A percentile compares a stretch with the other conserved stretches of the same genome.
Conservation (phyloP, 2,329 filamentous ascomycete species). For the Metarhizium rileyi region DNA sequence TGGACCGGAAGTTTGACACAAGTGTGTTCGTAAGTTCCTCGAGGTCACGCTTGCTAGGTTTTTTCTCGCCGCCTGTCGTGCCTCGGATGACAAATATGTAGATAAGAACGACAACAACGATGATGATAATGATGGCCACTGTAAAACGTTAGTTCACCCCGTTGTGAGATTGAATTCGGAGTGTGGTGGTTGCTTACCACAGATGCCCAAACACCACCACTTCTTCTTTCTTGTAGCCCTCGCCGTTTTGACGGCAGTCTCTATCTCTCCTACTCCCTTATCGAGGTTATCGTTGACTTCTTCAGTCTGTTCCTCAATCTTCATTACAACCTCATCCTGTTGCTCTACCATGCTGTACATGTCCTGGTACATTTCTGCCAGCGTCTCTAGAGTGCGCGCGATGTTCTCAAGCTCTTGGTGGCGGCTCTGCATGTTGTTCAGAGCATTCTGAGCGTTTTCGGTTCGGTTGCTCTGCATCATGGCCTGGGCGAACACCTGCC, state of each 20-base stretch:
- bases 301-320: constrained; percentile 81
- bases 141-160: neutral
- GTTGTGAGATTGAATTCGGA: neutral
- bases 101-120: constrained; percentile 41
- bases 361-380: constrained; percentile 86
- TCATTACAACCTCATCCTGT: constrained; percentile 69
- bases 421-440: constrained; percentile 56
- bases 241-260: constrained; percentile 72
- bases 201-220: constrained; percentile 85
- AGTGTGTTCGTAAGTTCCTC: constrained; percentile 10
- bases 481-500: constrained; percentile 79
- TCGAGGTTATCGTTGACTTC: constrained; percentile 76
- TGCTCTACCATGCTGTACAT: constrained; percentile 78
- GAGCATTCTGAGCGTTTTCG: constrained; percentile 64
- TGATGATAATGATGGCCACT: constrained; percentile 44
- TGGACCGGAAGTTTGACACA: neutral
- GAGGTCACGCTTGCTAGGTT: constrained; percentile 22
- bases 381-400: constrained; percentile 54
- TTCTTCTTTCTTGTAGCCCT: constrained; percentile 81
- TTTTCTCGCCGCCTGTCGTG: constrained; percentile 16
- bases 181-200: constrained; percentile 32
- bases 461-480: constrained; percentile 72
- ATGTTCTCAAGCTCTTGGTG: constrained; percentile 88
- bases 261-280: constrained; percentile 77
- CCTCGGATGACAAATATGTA: constrained; percentile 34